Conservation (phyloP, 1,284 basidiomycete species). For the Sanguinoderma infundibulare region DNA sequence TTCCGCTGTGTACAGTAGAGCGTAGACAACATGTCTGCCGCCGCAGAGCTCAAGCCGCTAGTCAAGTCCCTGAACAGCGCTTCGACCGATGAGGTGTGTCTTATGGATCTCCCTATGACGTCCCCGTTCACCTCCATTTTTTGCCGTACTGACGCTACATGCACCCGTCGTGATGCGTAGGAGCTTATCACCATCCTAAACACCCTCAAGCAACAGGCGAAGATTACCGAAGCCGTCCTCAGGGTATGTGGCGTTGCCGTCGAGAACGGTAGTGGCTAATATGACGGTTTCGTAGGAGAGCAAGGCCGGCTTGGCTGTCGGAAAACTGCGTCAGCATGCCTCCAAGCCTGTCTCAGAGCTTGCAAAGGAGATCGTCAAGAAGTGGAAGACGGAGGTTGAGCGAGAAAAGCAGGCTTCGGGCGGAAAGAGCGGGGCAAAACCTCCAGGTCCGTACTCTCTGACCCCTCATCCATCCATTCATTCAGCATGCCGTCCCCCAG, state of each 20-base stretch:
- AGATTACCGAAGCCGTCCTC: constrained; percentile 86
- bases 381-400: constrained; percentile 89
- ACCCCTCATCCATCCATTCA: constrained; percentile 2
- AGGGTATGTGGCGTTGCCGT: constrained; percentile 55
- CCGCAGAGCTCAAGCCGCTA: constrained; percentile 75
- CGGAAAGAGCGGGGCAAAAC: constrained; percentile 35
- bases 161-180: constrained; percentile 45
- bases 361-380: constrained; percentile 92
- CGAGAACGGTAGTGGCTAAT: not conserved
- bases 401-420: constrained; percentile 62
- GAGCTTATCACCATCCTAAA: constrained; percentile 75
- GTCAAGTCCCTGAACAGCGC: constrained; percentile 77
- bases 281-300: constrained; percentile 63
- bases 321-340: constrained; percentile 83
- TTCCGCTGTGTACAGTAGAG: constrained; percentile 9
- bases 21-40: constrained; percentile 32
- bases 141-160: constrained; percentile 26
- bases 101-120: constrained; percentile 38
- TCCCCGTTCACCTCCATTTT: constrained; percentile 43
- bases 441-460: constrained; percentile 38
- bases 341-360: constrained; percentile 79
- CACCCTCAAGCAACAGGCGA: constrained; percentile 77
- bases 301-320: constrained; percentile 91
- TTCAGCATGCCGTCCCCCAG: constrained; percentile 11
- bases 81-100: constrained; percentile 64